Evolutionary conservation across 1,284 basidiomycete species (phyloP), one percentile per base, ranked within the genome.

Genomic region (Fomitopsis betulina): DNA sequence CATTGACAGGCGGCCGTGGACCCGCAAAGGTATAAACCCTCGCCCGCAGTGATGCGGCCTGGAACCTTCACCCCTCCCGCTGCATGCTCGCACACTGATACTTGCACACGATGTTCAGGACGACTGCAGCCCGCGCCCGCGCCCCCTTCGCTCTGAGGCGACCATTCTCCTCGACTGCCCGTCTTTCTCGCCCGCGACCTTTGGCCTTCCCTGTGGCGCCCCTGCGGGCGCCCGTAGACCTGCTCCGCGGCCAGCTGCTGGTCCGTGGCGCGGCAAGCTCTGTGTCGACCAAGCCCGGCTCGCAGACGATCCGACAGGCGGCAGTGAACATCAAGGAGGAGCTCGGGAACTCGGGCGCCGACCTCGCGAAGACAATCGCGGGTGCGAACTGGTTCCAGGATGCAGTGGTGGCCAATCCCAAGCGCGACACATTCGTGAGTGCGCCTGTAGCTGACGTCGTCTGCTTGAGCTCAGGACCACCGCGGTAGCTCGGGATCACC

Each of bases 321-420:
- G 80, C 81, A 0, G 77, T 78, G 25, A 92, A 92, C 63, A 83
- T 91, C 61, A 84, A 80, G 63, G 89, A 92, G 68, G 89, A 92
- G 70, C 77, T 89, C 1, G 85, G 86, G 2, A 86, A 88, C 67
- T 86, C 88, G 25, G 82, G 87, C 2, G 72, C 80, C 6, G 89
- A 91, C 68, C 77, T 88, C 62, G 89, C 89, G 2, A 87, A 86
- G 64, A 76, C 79, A 37, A 91, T 91, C 57, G 87, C 86, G 0
- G 88, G 85, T 27, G 84, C 81, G 2, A 86, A 87, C 65, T 73
- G 83, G 57, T 81, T 77, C 33, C 70, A 72, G 5, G 83, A 84
- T 57, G 65, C 74, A 17, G 75, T 86, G 49, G 71, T 74, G 19
- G 66, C 62, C 40, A 49, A 52, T 23, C 51, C 58, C 40, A 78